Evolutionary conservation across 2,329 filamentous ascomycete genomes (phyloP).

Genomic region (Xylariaceae sp.): DNA sequence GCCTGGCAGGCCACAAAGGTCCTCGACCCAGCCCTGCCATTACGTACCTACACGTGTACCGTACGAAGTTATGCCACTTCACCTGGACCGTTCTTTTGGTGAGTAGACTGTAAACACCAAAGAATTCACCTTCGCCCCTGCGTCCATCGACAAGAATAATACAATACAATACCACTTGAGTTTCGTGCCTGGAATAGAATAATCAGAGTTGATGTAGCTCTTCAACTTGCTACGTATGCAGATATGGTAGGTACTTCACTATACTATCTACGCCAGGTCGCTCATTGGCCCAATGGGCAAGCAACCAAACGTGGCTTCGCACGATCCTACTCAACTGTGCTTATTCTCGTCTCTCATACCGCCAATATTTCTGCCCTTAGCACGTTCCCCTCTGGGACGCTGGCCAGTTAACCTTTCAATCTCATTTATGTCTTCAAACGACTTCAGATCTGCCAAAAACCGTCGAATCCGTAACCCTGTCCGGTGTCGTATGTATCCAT

Average conservation of each 20-base stretch:
- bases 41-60: no score
- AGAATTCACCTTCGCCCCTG: no score
- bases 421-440: slow-evolving; percentile 45
- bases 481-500: slow-evolving; percentile 47
- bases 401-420: slow-evolving; percentile 20
- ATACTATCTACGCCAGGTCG: slow-evolving; percentile 9
- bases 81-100: no score
- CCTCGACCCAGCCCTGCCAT: no score
- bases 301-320: neutral
- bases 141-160: no score
- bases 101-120: no score
- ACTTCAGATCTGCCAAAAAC: slow-evolving; percentile 52
- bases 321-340: neutral
- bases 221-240: slow-evolving; percentile 16
- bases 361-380: slow-evolving; percentile 14
- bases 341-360: slow-evolving; percentile 8
- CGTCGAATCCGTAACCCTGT: slow-evolving; percentile 52
- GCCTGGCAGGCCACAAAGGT: no score
- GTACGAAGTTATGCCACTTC: no score
- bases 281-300: neutral
- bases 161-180: no score
- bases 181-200: neutral
- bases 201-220: neutral
- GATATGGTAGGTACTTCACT: slow-evolving; percentile 18
- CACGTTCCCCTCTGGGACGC: slow-evolving; percentile 14